These are phyloP conservation scores for Echeveria elegans DNA, from an alignment of 164 flowering plant genomes.

Conservation along the genomic window DNA sequence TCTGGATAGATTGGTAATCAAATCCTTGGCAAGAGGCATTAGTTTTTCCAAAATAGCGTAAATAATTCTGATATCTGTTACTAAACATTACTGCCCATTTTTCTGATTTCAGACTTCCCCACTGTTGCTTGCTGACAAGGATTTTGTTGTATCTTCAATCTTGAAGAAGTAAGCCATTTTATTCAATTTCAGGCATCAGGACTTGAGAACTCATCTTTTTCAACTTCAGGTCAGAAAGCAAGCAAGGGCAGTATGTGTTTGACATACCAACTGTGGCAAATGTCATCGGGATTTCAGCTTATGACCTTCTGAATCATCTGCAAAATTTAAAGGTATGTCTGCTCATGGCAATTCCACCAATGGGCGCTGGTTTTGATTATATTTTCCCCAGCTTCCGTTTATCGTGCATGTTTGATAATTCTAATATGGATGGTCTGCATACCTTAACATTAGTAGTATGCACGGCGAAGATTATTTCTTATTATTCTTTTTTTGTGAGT, in stretches of 20 bases:
- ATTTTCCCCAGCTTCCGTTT: not conserved
- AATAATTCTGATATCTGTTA: not conserved
- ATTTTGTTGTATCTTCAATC: slow-evolving; percentile 58
- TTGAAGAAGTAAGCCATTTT: slow-evolving; percentile 48
- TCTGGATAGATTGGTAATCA: not conserved
- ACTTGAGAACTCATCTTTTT: not conserved
- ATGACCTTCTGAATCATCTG: slow-evolving; percentile 42
- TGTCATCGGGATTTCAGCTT: slow-evolving; percentile 38
- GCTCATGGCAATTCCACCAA: not conserved
- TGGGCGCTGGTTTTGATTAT: not conserved
- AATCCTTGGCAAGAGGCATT: not conserved
- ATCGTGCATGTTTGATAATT: not conserved
- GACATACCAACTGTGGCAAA: slow-evolving; percentile 83
- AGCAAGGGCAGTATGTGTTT: slow-evolving; percentile 73
- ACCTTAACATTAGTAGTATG: too few relatives aligned
- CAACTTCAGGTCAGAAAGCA: slow-evolving; percentile 52
- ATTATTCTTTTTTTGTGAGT: slow-evolving; percentile 10
- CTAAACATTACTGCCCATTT: not conserved
- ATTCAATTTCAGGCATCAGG: not conserved
- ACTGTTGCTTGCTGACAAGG: slow-evolving; percentile 52
- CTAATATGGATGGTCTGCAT: not conserved
- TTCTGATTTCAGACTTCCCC: slow-evolving; percentile 58
- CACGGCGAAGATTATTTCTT: not conserved
- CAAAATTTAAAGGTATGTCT: slow-evolving; percentile 44
- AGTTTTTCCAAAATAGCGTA: not conserved